A percentile compares a stretch with the other conserved stretches of the same genome.
These are phyloP conservation scores for Juncus effusus DNA, from an alignment of 176 grass and related monocot genomes.

Conservation along the genomic window DNA sequence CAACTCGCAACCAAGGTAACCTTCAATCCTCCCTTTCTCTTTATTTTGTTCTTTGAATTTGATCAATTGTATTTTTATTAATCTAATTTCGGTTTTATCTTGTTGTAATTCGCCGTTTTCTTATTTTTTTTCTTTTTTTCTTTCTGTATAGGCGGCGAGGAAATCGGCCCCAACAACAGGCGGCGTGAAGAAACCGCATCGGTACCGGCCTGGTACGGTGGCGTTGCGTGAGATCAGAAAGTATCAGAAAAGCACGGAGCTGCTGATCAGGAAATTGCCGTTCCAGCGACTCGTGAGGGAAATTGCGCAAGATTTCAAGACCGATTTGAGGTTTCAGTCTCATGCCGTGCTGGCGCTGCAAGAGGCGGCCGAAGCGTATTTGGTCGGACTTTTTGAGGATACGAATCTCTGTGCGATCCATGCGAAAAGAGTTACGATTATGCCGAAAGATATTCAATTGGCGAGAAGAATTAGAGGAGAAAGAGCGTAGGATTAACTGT, in stretches of 20 bases:
- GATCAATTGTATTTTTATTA: too few species aligned
- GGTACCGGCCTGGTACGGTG: conserved; percentile 63
- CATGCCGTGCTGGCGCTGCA: conserved; percentile 26
- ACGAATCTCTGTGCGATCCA: too few species aligned
- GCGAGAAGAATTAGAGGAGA: conserved; percentile 75
- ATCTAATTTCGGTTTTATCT: not conserved
- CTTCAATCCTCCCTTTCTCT: not conserved
- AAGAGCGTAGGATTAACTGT: conserved; percentile 30
- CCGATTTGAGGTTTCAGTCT: conserved; percentile 64
- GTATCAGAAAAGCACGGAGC: conserved; percentile 27
- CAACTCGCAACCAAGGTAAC: not conserved
- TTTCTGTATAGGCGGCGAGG: conserved; percentile 39
- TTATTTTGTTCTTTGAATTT: not conserved
- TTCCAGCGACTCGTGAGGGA: conserved; percentile 76
- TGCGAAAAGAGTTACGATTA: too few species aligned
- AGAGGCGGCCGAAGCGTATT: too few species aligned
- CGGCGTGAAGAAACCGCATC: conserved; percentile 39
- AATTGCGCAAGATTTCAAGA: conserved; percentile 27
- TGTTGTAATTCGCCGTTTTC: not conserved
- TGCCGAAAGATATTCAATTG: conserved; percentile 61
- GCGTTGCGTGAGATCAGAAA: conserved; percentile 63
- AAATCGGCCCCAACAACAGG: conserved; percentile 60
- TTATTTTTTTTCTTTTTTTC: not conserved
- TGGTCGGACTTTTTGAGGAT: too few species aligned
- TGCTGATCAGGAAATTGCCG: conserved; percentile 70